Evolutionary conservation across 345 rosid species (phyloP).

Genomic region (Brassica carinata): DNA sequence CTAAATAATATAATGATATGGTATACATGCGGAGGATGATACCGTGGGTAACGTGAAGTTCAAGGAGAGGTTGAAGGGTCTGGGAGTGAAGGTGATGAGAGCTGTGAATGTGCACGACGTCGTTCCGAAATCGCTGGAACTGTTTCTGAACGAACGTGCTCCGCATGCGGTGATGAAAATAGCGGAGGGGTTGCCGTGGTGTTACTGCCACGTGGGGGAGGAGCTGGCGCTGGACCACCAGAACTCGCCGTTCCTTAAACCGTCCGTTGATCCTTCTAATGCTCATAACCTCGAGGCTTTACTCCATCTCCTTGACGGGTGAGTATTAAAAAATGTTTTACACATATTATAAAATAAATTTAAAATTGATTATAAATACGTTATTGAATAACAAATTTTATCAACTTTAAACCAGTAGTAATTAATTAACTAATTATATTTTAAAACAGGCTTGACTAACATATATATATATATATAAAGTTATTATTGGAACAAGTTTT

Average conservation of each 20-base stretch:
- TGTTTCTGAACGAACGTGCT: constrained; percentile 60
- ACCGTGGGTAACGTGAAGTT: constrained; percentile 67
- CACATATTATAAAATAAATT: no score
- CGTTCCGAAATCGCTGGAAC: constrained; percentile 72
- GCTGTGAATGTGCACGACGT: constrained; percentile 69
- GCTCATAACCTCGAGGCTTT: constrained; percentile 81
- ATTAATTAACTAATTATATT: no score
- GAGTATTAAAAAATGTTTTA: not conserved
- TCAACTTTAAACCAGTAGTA: no score
- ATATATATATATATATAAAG: no score
- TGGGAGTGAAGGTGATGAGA: constrained; percentile 77
- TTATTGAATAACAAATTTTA: no score
- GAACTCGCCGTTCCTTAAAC: constrained; percentile 71
- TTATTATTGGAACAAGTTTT: no score
- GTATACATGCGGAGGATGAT: no score
- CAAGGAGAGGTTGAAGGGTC: constrained; percentile 56
- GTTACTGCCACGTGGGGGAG: constrained; percentile 78
- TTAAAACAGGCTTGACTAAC: no score
- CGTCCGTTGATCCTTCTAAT: constrained; percentile 47
- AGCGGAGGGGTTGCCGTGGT: constrained; percentile 69
- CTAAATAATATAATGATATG: not conserved
- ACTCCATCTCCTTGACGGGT: constrained; percentile 89
- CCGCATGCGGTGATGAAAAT: constrained; percentile 52
- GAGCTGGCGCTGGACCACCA: constrained; percentile 67
- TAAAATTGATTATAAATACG: no score